Percentiles rank a stretch among this genome's conserved stretches.
Evolutionary conservation across 2,329 filamentous ascomycete genomes (phyloP).

Genomic region (Pezicula neosporulosa): DNA sequence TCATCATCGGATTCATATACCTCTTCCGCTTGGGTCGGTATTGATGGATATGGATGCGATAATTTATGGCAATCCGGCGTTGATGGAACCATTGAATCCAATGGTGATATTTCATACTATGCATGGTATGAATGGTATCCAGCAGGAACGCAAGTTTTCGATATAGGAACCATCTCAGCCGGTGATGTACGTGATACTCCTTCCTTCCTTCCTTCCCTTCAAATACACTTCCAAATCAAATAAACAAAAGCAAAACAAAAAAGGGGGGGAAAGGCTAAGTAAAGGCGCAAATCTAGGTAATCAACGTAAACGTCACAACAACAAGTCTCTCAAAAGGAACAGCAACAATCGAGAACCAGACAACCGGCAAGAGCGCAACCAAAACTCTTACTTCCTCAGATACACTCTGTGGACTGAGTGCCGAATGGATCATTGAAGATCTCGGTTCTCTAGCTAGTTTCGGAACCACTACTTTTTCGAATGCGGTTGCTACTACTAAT

Average conservation of each 20-base stretch:
- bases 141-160: not conserved
- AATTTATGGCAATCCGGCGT: not conserved
- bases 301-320: not conserved
- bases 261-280: no score
- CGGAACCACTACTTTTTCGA: not conserved
- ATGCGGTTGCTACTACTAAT: not conserved
- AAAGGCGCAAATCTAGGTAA: not conserved
- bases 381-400: not conserved
- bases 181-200: not conserved
- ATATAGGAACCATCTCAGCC: not conserved
- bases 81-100: not conserved
- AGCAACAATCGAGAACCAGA: not conserved
- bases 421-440: slow-evolving; percentile 2
- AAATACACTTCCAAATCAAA: not conserved
- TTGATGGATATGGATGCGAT: not conserved
- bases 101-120: not conserved
- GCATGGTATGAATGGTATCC: not conserved
- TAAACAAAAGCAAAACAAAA: not conserved
- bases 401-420: not conserved
- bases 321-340: not conserved
- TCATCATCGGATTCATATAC: not conserved
- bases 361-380: not conserved
- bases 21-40: not conserved
- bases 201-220: not conserved
- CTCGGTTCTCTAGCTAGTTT: not conserved